phyloP scores from a whole-genome alignment of 1,139 yeast genomes.

The Pichiaceae sp. region DNA sequence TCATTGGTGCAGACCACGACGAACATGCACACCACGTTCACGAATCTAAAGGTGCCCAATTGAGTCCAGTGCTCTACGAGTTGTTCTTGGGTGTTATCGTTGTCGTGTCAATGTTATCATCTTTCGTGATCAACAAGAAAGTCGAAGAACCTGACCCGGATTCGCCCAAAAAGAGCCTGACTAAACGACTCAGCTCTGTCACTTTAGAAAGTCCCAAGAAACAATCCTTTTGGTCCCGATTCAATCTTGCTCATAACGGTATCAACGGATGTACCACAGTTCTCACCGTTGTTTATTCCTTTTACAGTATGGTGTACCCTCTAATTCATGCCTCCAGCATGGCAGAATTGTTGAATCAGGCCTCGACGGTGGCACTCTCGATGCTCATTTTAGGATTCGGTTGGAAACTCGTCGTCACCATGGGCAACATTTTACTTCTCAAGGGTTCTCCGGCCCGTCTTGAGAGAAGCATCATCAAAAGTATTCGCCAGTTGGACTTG shows the following conservation, averaged over 20 bases:
- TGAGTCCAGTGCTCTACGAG: slow-evolving; percentile 20
- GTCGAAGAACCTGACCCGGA: slow-evolving; percentile 1
- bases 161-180: not conserved
- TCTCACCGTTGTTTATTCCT: slow-evolving; percentile 51
- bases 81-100: slow-evolving; percentile 21
- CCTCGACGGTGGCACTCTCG: slow-evolving; percentile 44
- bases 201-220: slow-evolving; percentile 18
- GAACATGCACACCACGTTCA: slow-evolving; percentile 23
- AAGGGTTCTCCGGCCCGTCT: slow-evolving; percentile 40
- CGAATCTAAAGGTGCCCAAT: slow-evolving; percentile 27
- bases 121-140: slow-evolving; percentile 11
- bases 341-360: slow-evolving; percentile 31
- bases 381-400: slow-evolving; percentile 42
- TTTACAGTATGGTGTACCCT: slow-evolving; percentile 23
- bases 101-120: slow-evolving; percentile 15
- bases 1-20: slow-evolving; percentile 17
- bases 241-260: slow-evolving; percentile 20
- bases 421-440: slow-evolving; percentile 45
- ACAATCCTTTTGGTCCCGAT: slow-evolving; percentile 1
- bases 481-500: slow-evolving; percentile 36
- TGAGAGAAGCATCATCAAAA: slow-evolving; percentile 29
- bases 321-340: slow-evolving; percentile 9
- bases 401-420: slow-evolving; percentile 41
- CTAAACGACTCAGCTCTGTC: slow-evolving; percentile 20
- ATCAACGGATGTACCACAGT: slow-evolving; percentile 54